A percentile compares a stretch with the other conserved stretches of the same genome.
These are phyloP conservation scores for Scutellaria barbata DNA, from an alignment of 257 asterid genomes.

Conservation along the genomic window DNA sequence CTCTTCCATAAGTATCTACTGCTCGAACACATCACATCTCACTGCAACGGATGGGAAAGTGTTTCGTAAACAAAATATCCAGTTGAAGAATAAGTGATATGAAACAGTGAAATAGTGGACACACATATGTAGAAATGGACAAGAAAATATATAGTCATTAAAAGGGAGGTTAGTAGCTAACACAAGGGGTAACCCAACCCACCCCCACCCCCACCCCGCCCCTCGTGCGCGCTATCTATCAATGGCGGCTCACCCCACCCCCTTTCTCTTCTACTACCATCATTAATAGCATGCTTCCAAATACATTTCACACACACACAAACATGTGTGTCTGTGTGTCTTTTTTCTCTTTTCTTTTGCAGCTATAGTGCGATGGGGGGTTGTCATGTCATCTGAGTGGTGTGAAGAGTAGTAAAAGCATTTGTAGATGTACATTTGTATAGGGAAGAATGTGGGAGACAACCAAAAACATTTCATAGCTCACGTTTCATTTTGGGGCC, in stretches of 20 bases:
- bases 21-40: too few species aligned
- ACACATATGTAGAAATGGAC: not conserved
- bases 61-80: too few species aligned
- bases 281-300: conserved; percentile 65
- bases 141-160: not conserved
- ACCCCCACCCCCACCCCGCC: too few species aligned
- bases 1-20: too few species aligned
- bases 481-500: conserved; percentile 41
- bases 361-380: conserved; percentile 61
- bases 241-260: conserved; percentile 64
- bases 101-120: not conserved
- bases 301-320: conserved; percentile 31
- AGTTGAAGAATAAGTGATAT: too few species aligned
- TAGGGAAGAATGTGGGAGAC: conserved; percentile 68
- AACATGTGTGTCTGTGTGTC: conserved; percentile 8
- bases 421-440: not conserved
- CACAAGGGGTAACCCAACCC: too few species aligned
- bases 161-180: conserved; percentile 15
- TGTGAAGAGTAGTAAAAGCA: too few species aligned
- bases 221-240: conserved; percentile 73
- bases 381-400: conserved; percentile 60
- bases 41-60: too few species aligned
- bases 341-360: conserved; percentile 22
- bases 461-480: conserved; percentile 53
- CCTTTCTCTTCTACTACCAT: conserved; percentile 40